Conservation (phyloP, 208 protist genomes). For the Crithidia brevicula region DNA sequence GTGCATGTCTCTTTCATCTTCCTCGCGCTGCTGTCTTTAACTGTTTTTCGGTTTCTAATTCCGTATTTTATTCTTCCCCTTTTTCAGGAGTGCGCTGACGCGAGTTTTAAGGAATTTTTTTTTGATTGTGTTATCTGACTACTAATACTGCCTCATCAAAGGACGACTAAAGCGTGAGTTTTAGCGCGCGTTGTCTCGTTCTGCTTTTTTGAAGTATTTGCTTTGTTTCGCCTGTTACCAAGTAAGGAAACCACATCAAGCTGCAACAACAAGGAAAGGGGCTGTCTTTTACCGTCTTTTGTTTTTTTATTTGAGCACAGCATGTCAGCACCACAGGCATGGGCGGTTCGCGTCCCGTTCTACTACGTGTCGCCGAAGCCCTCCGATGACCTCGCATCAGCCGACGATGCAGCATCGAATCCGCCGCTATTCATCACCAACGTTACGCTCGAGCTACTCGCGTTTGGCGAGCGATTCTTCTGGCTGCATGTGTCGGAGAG, state of each 20-base stretch:
- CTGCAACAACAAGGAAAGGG: no score
- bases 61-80: background rate
- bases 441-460: constrained; percentile 47
- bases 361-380: constrained; percentile 16
- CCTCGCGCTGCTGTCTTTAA: no score
- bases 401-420: background rate
- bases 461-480: constrained; percentile 55
- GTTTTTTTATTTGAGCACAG: background rate
- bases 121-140: background rate
- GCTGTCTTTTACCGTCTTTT: background rate
- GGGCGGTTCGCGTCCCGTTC: constrained; percentile 39
- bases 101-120: background rate
- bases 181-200: no score
- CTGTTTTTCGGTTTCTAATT: background rate
- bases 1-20: no score
- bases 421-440: constrained; percentile 37
- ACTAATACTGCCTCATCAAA: no score
- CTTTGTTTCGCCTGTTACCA: no score
- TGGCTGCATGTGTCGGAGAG: constrained; percentile 74
- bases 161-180: no score
- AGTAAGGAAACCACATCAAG: no score
- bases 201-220: no score
- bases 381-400: background rate
- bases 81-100: background rate
- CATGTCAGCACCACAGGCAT: constrained; percentile 34